phyloP scores from a whole-genome alignment of 129 eudicot genomes.

The Arctium minus region DNA sequence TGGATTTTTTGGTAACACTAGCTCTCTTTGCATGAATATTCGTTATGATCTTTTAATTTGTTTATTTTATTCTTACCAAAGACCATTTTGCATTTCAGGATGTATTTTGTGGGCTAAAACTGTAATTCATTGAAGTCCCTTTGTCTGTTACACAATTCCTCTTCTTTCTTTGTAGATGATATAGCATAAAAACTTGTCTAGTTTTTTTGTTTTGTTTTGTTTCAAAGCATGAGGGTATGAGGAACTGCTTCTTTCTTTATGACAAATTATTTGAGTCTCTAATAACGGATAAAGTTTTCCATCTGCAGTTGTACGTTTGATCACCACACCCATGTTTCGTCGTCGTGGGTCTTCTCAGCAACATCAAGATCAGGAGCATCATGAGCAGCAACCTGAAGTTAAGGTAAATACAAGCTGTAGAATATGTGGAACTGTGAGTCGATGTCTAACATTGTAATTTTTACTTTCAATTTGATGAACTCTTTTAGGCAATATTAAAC shows the following conservation, averaged over 20 bases:
- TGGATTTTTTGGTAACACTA: neutral
- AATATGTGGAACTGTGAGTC: neutral
- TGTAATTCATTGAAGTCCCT: neutral
- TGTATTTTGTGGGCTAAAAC: neutral
- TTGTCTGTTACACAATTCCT: neutral
- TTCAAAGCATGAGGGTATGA: neutral
- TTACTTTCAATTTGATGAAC: neutral
- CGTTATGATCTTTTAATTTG: neutral
- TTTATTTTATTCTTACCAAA: neutral
- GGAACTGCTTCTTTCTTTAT: neutral
- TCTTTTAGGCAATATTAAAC: neutral
- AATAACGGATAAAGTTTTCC: neutral
- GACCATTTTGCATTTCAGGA: neutral
- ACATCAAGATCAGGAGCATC: conserved; percentile 35
- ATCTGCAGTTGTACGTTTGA: conserved; percentile 7
- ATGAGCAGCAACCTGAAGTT: conserved; percentile 39
- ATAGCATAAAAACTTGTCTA: neutral
- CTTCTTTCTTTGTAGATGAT: neutral
- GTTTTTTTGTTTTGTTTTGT: neutral
- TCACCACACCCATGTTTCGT: conserved; percentile 43
- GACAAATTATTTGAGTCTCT: neutral
- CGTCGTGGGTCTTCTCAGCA: conserved; percentile 38
- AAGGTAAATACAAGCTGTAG: conserved; percentile 33
- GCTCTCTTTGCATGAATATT: neutral
- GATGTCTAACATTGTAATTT: neutral